Conservation (phyloP, 768 basidiomycete species). For the Rossbeevera mucosa region DNA sequence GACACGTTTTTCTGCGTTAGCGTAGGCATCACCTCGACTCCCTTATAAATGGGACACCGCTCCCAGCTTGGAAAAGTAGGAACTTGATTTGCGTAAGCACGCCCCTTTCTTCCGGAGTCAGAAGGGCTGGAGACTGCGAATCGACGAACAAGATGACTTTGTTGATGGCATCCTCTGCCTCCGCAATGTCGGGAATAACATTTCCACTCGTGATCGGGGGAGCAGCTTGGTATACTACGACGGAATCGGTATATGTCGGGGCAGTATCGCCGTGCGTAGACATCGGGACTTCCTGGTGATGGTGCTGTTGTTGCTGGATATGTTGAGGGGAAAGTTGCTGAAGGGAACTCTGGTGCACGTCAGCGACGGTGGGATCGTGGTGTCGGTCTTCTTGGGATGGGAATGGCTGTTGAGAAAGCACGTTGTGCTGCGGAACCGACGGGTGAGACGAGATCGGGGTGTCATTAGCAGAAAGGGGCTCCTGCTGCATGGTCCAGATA, state of each 20-base stretch:
- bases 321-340: constrained; percentile 29
- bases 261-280: constrained; percentile 22
- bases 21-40: constrained; percentile 21
- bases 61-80: constrained; percentile 48
- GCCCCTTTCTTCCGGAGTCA: constrained; percentile 35
- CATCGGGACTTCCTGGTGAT: constrained; percentile 22
- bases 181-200: constrained; percentile 37
- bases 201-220: constrained; percentile 31
- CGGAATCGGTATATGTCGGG: constrained; percentile 25
- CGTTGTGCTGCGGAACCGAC: constrained; percentile 24
- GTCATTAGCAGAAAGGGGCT: constrained; percentile 22
- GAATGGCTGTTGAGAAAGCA: constrained; percentile 30
- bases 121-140: constrained; percentile 29
- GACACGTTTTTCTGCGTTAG: not conserved
- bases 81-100: constrained; percentile 46
- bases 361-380: constrained; percentile 22
- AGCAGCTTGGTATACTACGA: constrained; percentile 31
- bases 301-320: constrained; percentile 23
- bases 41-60: constrained; percentile 34
- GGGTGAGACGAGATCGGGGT: constrained; percentile 32
- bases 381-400: constrained; percentile 24
- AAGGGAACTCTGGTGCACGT: constrained; percentile 27
- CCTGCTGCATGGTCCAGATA: constrained; percentile 33
- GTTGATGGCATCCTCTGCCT: constrained; percentile 53
- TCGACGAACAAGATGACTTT: constrained; percentile 53